Evolutionary conservation across 2,329 filamentous ascomycete species (phyloP).

Genomic region (Colletotrichum siamense): DNA sequence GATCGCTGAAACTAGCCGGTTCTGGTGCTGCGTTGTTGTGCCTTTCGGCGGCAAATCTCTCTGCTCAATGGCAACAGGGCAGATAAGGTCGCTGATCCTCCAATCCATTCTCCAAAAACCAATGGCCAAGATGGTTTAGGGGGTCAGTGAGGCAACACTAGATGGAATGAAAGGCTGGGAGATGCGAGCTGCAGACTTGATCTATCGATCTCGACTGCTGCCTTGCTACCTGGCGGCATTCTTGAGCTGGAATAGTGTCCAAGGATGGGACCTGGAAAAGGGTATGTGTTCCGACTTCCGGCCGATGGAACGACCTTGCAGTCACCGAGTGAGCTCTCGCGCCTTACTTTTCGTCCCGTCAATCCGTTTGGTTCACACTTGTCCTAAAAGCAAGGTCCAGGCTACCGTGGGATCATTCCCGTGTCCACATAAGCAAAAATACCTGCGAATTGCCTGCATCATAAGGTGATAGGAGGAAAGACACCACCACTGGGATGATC

Average conservation of each 20-base stretch:
- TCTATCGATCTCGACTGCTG: neutral
- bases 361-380: conserved; percentile 6
- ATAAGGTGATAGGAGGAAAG: neutral
- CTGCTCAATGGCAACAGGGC: neutral
- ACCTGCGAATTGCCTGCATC: neutral
- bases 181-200: neutral
- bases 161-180: neutral
- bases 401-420: neutral
- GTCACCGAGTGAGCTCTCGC: neutral
- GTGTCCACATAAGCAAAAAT: conserved; percentile 4
- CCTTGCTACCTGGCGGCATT: neutral
- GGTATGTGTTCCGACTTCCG: conserved; percentile 8
- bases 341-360: neutral
- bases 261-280: neutral
- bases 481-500: neutral
- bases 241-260: neutral
- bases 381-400: neutral
- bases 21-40: neutral
- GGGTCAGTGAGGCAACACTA: neutral
- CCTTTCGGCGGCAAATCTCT: neutral
- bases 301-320: conserved; percentile 2
- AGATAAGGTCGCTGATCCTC: conserved; percentile 6
- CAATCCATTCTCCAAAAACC: neutral
- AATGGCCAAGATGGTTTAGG: neutral
- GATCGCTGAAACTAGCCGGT: conserved; percentile 9